Percentiles rank a stretch among this genome's conserved stretches.
Evolutionary conservation across 2,329 filamentous ascomycete genomes (phyloP).

Genomic region (Westerdykella ornata): DNA sequence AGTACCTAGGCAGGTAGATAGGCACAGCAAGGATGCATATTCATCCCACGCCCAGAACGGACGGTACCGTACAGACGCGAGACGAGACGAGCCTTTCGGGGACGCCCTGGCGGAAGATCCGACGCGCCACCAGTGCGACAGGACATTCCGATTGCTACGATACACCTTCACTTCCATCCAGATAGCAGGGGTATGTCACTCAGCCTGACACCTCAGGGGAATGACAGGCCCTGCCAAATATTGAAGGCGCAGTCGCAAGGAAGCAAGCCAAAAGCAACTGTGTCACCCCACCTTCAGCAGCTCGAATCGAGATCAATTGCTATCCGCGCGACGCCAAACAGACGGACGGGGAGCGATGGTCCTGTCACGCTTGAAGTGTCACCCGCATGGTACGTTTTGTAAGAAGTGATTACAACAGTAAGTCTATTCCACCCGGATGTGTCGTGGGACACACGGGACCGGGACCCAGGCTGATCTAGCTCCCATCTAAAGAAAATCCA

Average conservation of each 20-base stretch:
- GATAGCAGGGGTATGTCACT: neutral
- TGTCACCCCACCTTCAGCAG: too few relatives aligned
- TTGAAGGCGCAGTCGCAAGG: too few relatives aligned
- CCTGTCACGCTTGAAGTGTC: too few relatives aligned
- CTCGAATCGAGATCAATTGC: too few relatives aligned
- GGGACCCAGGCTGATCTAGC: slow-evolving; percentile 27
- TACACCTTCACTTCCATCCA: neutral
- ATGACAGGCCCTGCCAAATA: too few relatives aligned
- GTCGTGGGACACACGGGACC: slow-evolving; percentile 28
- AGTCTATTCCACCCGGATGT: slow-evolving; percentile 28
- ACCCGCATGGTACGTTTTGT: slow-evolving; percentile 17
- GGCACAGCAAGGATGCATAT: slow-evolving; percentile 32
- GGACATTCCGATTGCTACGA: neutral
- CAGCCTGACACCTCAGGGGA: neutral
- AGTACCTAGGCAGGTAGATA: too few relatives aligned
- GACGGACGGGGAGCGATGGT: too few relatives aligned
- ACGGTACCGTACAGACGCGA: slow-evolving; percentile 3
- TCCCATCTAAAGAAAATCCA: slow-evolving; percentile 23
- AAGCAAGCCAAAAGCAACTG: too few relatives aligned
- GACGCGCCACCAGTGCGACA: slow-evolving; percentile 25
- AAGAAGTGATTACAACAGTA: slow-evolving; percentile 29
- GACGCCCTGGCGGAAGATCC: slow-evolving; percentile 15
- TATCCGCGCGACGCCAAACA: too few relatives aligned
- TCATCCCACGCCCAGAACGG: slow-evolving; percentile 15
- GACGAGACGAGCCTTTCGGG: slow-evolving; percentile 14